Evolutionary conservation across 306 rosid genomes (phyloP).

Genomic region (Cicer bijugum): DNA sequence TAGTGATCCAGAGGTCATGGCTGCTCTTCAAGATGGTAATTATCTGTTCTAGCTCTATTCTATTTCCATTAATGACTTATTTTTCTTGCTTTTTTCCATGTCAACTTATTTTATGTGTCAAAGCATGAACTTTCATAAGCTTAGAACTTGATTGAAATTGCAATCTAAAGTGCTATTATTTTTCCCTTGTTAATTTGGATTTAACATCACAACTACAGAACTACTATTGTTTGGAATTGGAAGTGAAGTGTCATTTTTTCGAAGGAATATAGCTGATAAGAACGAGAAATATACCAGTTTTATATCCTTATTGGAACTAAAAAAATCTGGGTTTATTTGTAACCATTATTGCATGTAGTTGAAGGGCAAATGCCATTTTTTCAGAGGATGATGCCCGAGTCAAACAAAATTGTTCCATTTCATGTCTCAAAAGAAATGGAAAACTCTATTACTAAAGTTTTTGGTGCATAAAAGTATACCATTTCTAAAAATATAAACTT

Average conservation of each 20-base stretch:
- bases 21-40: slow-evolving; percentile 93
- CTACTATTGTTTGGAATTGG: too few relatives aligned
- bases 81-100: not conserved
- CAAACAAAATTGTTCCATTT: too few relatives aligned
- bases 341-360: slow-evolving; percentile 21
- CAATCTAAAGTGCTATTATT: not conserved
- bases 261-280: not conserved
- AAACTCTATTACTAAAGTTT: too few relatives aligned
- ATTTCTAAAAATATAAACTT: too few relatives aligned
- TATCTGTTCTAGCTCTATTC: slow-evolving; percentile 19
- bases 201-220: too few relatives aligned
- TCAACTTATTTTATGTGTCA: not conserved
- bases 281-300: too few relatives aligned
- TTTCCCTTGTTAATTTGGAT: not conserved
- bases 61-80: not conserved
- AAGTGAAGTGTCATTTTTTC: not conserved
- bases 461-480: too few relatives aligned
- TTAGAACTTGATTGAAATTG: not conserved
- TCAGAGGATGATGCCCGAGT: too few relatives aligned
- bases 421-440: not conserved
- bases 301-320: too few relatives aligned
- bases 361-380: not conserved
- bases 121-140: not conserved
- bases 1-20: slow-evolving; percentile 89
- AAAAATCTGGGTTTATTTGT: not conserved